Percentiles rank a stretch among this genome's conserved stretches.
phyloP scores from a whole-genome alignment of 176 grass and related monocot genomes.

The Poa annua region DNA sequence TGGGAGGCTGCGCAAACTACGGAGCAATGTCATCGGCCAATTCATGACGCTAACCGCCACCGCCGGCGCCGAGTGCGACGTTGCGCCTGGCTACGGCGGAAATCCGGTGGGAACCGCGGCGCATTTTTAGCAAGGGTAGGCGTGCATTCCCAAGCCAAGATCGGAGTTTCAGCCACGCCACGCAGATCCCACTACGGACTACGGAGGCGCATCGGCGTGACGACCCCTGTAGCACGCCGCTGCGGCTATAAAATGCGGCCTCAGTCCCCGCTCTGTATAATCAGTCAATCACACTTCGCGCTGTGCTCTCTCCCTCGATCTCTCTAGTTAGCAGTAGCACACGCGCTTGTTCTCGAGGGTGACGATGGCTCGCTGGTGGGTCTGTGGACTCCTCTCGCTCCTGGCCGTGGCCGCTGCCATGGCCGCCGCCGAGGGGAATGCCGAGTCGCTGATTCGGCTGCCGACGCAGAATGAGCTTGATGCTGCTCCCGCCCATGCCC shows the following conservation, averaged over 20 bases:
- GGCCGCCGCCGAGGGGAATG: constrained; percentile 18
- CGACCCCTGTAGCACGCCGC: not conserved
- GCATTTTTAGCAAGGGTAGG: too few relatives aligned
- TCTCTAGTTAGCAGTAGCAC: constrained; percentile 2
- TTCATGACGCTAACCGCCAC: not conserved
- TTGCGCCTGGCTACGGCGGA: not conserved
- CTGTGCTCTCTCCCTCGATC: not conserved
- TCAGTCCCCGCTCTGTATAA: not conserved
- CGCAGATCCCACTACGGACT: not conserved
- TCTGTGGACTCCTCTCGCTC: constrained; percentile 39
- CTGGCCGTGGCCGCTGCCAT: constrained; percentile 36
- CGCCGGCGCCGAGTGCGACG: not conserved
- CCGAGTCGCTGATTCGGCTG: constrained; percentile 67
- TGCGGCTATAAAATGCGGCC: constrained; percentile 8
- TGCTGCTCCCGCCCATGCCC: constrained; percentile 5
- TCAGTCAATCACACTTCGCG: not conserved
- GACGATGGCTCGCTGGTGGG: constrained; percentile 36
- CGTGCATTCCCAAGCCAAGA: not conserved
- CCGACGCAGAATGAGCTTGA: constrained; percentile 41
- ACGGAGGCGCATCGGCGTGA: not conserved
- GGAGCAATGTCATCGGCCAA: not conserved
- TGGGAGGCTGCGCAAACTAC: not conserved
- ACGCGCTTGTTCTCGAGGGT: not conserved
- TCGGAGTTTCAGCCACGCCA: not conserved
- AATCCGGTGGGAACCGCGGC: not conserved